phyloP scores from a whole-genome alignment of 169 alveolate species.

The Eimeria sp. region DNA sequence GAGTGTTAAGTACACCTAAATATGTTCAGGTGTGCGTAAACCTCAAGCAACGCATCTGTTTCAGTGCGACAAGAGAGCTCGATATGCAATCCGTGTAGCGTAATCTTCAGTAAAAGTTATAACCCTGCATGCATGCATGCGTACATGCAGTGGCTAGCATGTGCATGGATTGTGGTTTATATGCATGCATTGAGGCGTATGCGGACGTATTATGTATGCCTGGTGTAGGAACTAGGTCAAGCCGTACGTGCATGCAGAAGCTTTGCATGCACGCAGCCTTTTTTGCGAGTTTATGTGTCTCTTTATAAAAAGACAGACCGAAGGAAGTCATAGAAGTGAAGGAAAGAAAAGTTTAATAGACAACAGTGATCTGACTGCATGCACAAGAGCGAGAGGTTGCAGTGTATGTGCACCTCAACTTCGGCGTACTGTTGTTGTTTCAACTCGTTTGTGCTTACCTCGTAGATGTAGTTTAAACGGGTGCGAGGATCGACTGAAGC shows the following conservation, averaged over 20 bases:
- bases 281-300: not conserved
- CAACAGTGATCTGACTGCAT: not conserved
- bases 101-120: too few species aligned
- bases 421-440: not conserved
- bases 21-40: not conserved
- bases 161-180: not conserved
- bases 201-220: not conserved
- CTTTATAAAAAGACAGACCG: not conserved
- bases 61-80: not conserved
- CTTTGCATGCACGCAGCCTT: not conserved
- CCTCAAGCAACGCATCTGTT: not conserved
- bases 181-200: not conserved
- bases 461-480: not conserved
- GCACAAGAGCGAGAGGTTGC: not conserved
- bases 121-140: too few species aligned
- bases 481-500: not conserved
- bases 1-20: not conserved
- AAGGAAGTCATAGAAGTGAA: not conserved
- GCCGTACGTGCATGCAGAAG: not conserved
- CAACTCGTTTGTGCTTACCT: not conserved
- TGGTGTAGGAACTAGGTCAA: not conserved
- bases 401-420: constrained; percentile 13
- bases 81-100: not conserved
- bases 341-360: not conserved
- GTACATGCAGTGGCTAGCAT: not conserved